Base-by-base conservation (phyloP, 805 yeast genomes). In the Saccharomycopsis oosterbeekiorum region DNA sequence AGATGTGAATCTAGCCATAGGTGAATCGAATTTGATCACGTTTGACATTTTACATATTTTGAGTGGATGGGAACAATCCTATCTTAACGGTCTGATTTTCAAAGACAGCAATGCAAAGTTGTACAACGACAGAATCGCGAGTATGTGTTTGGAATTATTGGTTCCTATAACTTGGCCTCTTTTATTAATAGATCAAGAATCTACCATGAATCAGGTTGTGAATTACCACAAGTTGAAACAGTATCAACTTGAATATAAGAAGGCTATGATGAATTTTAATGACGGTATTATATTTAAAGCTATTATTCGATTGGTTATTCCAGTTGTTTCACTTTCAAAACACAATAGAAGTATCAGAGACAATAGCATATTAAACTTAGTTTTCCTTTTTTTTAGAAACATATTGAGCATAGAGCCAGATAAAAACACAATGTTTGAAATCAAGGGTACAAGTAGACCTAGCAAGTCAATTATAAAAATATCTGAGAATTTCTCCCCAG, bases 151-250 rank as follows among this genome's bases (percentile, higher is more conserved):
- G 60, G 97, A 94, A 71, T 71, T 94, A 6, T 73, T 94, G 62
- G 96, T 89, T 0, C 82, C 89, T 1, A 76, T 94, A 68, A 88
- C 97, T 0, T 88, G 96, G 89, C 98, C 98, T 0, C 70, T 88
- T 5, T 84, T 83, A 40, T 70, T 89, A n/a, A 80, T 76, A 58
- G 73, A 79, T 10, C 82, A 79, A 21, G 82, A 81, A n/a, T 79
- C 85, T 2, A 75, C 85, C 0, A 76, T 75, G 21, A 82, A 81
- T 59, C 89, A 88, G 67, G 76, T 82, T 51, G 73, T 77, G 21
- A 76, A 81, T 47, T 86, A 80, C 68, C 76, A 85, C 10, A 82
- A 82, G 59, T 74, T 92, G 57, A 83, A 83, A 65, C 83, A 81
- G 63, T 80, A 84, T 34, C 97, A 91, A 65, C 67, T 85, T 36